phyloP scores from a whole-genome alignment of 1,284 basidiomycete genomes.

The Coniferiporia weirii region DNA sequence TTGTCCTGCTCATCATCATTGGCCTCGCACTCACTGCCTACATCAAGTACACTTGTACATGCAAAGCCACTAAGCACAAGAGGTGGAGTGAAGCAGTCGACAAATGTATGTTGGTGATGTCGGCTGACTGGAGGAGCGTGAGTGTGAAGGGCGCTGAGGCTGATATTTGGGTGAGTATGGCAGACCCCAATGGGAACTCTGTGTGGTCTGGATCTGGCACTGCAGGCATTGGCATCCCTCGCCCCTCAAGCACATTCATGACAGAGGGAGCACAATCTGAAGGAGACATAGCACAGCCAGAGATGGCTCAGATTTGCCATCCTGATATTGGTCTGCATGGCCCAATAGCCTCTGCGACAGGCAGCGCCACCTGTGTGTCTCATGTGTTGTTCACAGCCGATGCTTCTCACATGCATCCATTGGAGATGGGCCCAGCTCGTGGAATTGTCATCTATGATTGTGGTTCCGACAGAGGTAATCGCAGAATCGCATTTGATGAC shows the following conservation, averaged over 20 bases:
- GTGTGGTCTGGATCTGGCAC: constrained; percentile 50
- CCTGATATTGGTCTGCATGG: constrained; percentile 29
- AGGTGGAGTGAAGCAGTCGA: constrained; percentile 70
- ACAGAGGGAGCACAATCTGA: constrained; percentile 39
- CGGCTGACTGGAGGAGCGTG: constrained; percentile 71
- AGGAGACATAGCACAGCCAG: constrained; percentile 27
- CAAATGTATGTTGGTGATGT: constrained; percentile 79
- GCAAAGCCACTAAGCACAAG: constrained; percentile 54
- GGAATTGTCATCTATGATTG: constrained; percentile 59
- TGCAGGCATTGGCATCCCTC: constrained; percentile 29
- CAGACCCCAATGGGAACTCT: constrained; percentile 40
- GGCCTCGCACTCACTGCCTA: constrained; percentile 45
- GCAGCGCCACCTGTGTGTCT: constrained; percentile 42
- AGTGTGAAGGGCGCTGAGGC: constrained; percentile 66
- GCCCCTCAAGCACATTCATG: constrained; percentile 44
- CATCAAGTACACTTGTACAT: constrained; percentile 53
- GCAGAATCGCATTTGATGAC: constrained; percentile 69
- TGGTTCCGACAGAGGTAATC: constrained; percentile 29
- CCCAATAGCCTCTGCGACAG: constrained; percentile 40
- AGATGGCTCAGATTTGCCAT: constrained; percentile 50
- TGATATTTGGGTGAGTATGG: constrained; percentile 65
- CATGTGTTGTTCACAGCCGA: constrained; percentile 74
- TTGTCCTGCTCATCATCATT: constrained; percentile 62
- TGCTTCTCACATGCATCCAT: constrained; percentile 32
- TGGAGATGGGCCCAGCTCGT: constrained; percentile 18